Evolutionary conservation across 495 filamentous ascomycete genomes (phyloP), one percentile per base, ranked within the genome.

Genomic region (Chlorociboria aeruginascens): DNA sequence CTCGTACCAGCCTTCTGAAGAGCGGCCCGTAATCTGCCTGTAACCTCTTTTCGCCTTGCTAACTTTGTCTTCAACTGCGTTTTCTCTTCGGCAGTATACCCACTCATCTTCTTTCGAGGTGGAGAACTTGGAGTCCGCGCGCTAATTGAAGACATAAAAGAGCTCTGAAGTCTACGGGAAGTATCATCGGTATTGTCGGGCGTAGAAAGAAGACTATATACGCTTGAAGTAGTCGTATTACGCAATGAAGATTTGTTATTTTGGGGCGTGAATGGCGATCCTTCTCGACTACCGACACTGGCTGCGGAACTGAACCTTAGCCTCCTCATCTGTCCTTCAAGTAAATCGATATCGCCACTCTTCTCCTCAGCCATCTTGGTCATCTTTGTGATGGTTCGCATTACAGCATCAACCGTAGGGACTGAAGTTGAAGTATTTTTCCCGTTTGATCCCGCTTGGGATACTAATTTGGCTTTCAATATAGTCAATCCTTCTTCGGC

Each of bases 331-430:
- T 94, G 85, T 32, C 77, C 75, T 61, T 95, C 92, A 28, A 97
- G 72, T 9, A 93, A 76, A 62, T 94, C 86, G 40, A 97, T 80
- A 53, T 97, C 92, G 39, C 78, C 81, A 61, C 82, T 87, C 59
- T 81, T 84, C 63, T 81, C 81, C 68, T 95, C 85, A 0, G 82
- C 82, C 86, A 96, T 94, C 50, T 67, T 77, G 44, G 89, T 97
- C 78, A 99, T 85, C 46, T 92, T 95, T 44, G 69, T 69, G 52
- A 99, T 94, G 6, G 93, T 97, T 42, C 83, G 84, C 37, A 85
- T 78, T 14, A 97, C 87, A 7, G 87, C 86, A 53, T 96, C 93
- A 1, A 95, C 83, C 0, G 90, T 96, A 2, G 92, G 93, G 1
- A 64, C 59, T 10, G 62, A 46, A 20, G 56, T 61, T 1, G 63